Evolutionary conservation across 2,329 filamentous ascomycete species (phyloP).

Genomic region (Herpotrichia juniperi): DNA sequence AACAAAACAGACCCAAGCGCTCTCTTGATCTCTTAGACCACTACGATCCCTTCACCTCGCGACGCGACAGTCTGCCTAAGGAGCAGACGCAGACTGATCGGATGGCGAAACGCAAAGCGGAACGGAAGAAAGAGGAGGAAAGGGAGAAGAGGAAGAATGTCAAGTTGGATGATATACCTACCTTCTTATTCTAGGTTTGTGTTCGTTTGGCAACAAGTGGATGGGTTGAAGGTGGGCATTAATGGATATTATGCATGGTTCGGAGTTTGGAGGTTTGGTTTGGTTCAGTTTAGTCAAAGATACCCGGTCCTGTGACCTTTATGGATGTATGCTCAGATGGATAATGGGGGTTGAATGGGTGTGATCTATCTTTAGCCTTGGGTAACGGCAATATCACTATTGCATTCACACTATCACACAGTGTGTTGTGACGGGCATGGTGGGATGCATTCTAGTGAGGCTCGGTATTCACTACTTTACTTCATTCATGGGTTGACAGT

Average conservation of each 20-base stretch:
- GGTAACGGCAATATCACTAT: no score
- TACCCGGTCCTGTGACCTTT: conserved; percentile 6
- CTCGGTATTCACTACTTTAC: no score
- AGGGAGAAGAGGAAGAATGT: conserved; percentile 30
- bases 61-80: conserved; percentile 13
- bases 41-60: conserved; percentile 7
- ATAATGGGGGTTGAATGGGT: not conserved
- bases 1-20: not conserved
- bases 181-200: conserved; percentile 48
- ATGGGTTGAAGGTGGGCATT: not conserved
- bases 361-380: no score
- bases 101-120: conserved; percentile 37
- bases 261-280: not conserved
- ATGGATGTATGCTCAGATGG: not conserved
- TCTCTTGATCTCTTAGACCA: conserved; percentile 15
- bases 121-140: conserved; percentile 28
- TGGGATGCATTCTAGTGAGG: no score
- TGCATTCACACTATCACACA: no score
- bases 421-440: no score
- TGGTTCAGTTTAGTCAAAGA: no score
- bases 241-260: not conserved
- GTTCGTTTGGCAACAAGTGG: not conserved
- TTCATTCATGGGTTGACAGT: no score
- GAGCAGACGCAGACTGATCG: conserved; percentile 32
- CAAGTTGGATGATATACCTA: conserved; percentile 50